Base-by-base conservation (phyloP, 1,139 yeast genomes). In the Entelexis sorbosivorans region DNA sequence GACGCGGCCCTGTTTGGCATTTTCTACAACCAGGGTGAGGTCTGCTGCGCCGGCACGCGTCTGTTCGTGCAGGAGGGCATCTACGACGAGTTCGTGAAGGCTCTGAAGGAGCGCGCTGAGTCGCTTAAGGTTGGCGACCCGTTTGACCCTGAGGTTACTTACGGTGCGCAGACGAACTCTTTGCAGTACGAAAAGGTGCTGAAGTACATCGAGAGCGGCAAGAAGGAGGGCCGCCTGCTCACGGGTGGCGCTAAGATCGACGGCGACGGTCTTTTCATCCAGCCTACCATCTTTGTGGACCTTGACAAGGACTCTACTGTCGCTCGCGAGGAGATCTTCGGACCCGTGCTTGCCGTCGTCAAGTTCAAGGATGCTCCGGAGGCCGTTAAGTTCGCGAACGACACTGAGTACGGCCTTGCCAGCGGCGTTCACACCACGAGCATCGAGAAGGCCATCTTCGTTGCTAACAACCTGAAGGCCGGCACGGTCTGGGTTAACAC, bases 401-500 rank as follows among this genome's bases (percentile, higher is more conserved):
- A 79, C 67, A 73, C 87, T 45, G 77, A 76, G 56, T 85, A 82
- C 67, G 95, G 95, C 64, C 77, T 85, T 63, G 94, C 91, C 63
- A 88, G 94, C 52, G 89, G 93, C 66, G 73, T 85, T 52, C 89
- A 84, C 74, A 83, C 95, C 61, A 70, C 71, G 54, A 74, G 77
- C 63, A 59, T 78, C 52, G 72, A 74, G 69, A 78, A 75, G 59
- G 82, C 82, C 51, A 67, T 79, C 57, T 75, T 75, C 54, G 88
- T 82, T 54, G 70, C 93, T 54, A 75, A 75, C 72, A 73, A 75
- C 67, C 68, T 85, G 58, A 76, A 77, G 65, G 85, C 95, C 53
- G 95, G 95, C 69, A 81, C 89, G 54, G 76, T 85, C 59, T 85
- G 93, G 91, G 75, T 83, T 66, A 78, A 78, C 74, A 74, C 93